Conservation (phyloP, 2,329 filamentous ascomycete species). For the Aspergillus sp. region DNA sequence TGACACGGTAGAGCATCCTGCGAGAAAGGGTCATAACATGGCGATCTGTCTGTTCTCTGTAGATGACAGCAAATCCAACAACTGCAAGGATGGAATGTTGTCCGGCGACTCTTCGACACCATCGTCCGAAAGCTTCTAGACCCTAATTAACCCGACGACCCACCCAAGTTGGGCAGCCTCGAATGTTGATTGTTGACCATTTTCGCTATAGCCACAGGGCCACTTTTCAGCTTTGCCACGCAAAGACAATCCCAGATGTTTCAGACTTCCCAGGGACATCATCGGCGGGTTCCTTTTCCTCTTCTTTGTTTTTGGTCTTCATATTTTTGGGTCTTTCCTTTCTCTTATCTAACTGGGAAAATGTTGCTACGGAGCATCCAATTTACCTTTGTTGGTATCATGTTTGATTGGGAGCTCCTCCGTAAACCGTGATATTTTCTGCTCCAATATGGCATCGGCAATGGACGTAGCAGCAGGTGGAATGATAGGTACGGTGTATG, state of each 20-base stretch:
- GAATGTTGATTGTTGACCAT: conserved; percentile 14
- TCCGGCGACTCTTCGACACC: too few species aligned
- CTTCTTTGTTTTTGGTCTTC: too few species aligned
- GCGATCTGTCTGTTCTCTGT: too few species aligned
- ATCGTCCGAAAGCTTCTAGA: conserved; percentile 1
- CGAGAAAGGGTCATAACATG: too few species aligned
- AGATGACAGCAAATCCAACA: too few species aligned
- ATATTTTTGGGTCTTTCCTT: too few species aligned
- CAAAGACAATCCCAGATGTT: conserved; percentile 13
- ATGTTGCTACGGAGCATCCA: too few species aligned
- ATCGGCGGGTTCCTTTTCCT: too few species aligned
- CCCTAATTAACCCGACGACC: conserved; percentile 12
- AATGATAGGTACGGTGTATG: neutral
- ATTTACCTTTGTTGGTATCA: neutral
- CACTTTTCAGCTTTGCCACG: conserved; percentile 19
- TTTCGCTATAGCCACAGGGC: conserved; percentile 16
- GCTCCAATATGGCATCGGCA: neutral
- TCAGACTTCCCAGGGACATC: conserved; percentile 10
- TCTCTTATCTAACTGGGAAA: too few species aligned
- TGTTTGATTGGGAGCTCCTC: neutral
- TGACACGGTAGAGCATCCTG: too few species aligned
- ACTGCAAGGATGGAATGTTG: too few species aligned
- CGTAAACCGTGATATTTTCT: neutral
- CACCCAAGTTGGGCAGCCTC: conserved; percentile 18
- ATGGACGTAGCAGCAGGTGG: too few species aligned